phyloP scores from a whole-genome alignment of 306 rosid genomes.

The Trifolium pratense region DNA sequence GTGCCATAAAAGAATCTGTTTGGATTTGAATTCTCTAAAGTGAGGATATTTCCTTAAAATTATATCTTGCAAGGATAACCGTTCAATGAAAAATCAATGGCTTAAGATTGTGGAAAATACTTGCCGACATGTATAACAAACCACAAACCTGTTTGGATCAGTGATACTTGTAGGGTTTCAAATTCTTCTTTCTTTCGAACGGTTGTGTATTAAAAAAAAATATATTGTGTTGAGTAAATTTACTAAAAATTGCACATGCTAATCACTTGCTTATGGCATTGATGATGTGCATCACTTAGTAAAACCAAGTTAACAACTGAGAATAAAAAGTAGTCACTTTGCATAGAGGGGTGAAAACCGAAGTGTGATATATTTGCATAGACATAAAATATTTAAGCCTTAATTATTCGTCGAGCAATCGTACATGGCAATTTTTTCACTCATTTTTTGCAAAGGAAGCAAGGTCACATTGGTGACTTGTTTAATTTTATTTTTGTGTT shows the following conservation, averaged over 20 bases:
- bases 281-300: background rate
- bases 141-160: background rate
- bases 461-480: background rate
- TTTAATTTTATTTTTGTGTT: background rate
- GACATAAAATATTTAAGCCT: background rate
- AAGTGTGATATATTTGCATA: background rate
- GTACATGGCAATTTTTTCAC: background rate
- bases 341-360: no score
- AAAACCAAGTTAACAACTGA: background rate
- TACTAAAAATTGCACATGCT: background rate
- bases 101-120: background rate
- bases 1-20: background rate
- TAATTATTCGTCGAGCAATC: background rate
- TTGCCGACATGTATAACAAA: background rate
- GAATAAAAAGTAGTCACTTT: background rate
- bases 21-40: background rate
- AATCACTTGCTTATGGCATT: background rate
- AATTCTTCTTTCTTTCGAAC: background rate
- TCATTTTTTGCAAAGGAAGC: slow-evolving; percentile 3
- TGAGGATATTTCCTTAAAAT: background rate
- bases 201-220: background rate
- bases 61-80: background rate
- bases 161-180: background rate
- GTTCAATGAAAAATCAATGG: background rate
- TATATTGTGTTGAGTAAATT: background rate